Conservation (phyloP, 169 alveolate species). For the Plasmodium ovale region DNA sequence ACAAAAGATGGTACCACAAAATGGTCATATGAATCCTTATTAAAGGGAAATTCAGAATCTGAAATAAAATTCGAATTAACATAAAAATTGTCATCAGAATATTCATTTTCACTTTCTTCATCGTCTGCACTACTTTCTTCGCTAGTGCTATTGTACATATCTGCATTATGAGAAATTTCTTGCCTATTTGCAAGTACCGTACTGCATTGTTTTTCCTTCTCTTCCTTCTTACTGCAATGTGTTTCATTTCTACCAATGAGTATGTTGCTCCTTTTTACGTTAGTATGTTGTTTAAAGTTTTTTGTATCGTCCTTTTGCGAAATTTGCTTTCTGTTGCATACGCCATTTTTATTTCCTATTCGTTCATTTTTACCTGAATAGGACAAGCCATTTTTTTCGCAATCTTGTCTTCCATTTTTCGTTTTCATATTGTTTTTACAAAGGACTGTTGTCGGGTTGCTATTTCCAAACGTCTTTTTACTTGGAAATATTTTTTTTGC, state of each 20-base stretch:
- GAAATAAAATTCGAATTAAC: not conserved
- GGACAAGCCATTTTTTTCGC: constrained; percentile 2
- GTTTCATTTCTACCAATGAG: not conserved
- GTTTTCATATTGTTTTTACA: not conserved
- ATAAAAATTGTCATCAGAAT: not conserved
- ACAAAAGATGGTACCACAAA: not conserved
- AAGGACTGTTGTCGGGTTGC: not conserved
- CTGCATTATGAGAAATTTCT: not conserved
- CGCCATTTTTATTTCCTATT: not conserved
- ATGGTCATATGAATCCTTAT: not conserved
- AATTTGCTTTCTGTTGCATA: not conserved
- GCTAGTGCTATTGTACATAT: not conserved
- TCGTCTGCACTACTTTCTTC: not conserved
- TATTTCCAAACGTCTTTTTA: not conserved
- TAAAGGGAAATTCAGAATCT: not conserved
- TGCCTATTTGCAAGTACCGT: not conserved
- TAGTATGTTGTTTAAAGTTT: not conserved
- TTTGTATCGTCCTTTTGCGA: not conserved
- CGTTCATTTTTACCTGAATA: constrained; percentile 25
- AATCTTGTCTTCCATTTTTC: not conserved
- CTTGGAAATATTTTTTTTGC: constrained; percentile 1
- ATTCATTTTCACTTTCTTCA: not conserved
- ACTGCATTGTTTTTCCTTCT: not conserved
- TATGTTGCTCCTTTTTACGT: not conserved
- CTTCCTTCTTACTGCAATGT: not conserved